These are phyloP conservation scores for Cytospora schulzeri DNA, from an alignment of 2,329 filamentous ascomycete species.

Conservation along the genomic window DNA sequence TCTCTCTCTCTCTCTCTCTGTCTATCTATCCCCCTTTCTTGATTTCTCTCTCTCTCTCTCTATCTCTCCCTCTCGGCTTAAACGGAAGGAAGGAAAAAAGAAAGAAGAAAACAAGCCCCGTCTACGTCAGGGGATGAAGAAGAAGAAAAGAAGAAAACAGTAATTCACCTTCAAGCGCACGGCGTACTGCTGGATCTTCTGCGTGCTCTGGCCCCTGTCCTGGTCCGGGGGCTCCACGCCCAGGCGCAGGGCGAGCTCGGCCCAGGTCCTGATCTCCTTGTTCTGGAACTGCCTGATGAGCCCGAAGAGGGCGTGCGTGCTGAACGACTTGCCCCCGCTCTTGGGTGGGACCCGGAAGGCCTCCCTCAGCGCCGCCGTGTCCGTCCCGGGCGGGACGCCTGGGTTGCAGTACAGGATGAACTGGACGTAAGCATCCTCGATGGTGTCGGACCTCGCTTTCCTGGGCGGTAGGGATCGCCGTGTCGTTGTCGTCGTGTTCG, in stretches of 20 bases:
- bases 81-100: too few species aligned
- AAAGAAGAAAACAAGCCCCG: too few species aligned
- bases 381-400: conserved; percentile 67
- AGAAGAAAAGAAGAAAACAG: too few species aligned
- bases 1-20: too few species aligned
- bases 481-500: too few species aligned
- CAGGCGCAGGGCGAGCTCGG: conserved; percentile 80
- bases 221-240: conserved; percentile 83
- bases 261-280: conserved; percentile 92
- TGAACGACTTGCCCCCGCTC: conserved; percentile 86
- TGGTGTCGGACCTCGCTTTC: conserved; percentile 67
- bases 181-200: conserved; percentile 94
- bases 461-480: conserved; percentile 60
- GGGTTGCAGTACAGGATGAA: conserved; percentile 95
- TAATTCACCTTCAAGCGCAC: conserved; percentile 79
- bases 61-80: background rate
- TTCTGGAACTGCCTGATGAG: conserved; percentile 76
- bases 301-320: conserved; percentile 73
- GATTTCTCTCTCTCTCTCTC: too few species aligned
- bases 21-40: too few species aligned
- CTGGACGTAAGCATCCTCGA: conserved; percentile 79
- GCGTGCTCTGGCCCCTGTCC: conserved; percentile 82
- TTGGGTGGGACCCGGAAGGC: conserved; percentile 79
- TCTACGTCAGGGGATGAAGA: background rate
- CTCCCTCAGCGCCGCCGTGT: conserved; percentile 71